Base-by-base conservation (phyloP, 2,329 filamentous ascomycete genomes). In the Neonectria faginata region DNA sequence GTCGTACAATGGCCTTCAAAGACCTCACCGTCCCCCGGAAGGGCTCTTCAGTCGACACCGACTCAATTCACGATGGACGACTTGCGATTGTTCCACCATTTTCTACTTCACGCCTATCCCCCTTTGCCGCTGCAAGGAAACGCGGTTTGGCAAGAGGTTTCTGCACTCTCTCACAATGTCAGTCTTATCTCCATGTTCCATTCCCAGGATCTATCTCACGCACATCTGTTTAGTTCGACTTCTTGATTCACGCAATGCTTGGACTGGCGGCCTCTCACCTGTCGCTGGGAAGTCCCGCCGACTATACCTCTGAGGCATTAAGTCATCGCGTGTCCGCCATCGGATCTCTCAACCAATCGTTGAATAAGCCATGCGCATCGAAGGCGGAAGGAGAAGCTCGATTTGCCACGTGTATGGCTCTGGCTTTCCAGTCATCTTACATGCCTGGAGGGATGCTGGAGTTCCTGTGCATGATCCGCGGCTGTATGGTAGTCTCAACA, bases 21-120 rank as follows among this genome's bases (percentile, higher is more conserved):
- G 36, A 39, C 36, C 3, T 39, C 14, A 3, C n/a, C 53, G 22
- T 7, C 51, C 6, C 62, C 64, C 7, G 53, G 60, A 16, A 18
- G 29, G 16, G 48, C 58, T 1, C 55, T 66, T 39, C 65, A 59
- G 33, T 59, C 68, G 3, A 67, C 56, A 2, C 47, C 62, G 2
- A 67, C 48, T 29, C 62, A 64, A 22, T 84, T 83, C 62, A 77
- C 74, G 39, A 73, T 79, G 47, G 74, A 81, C 27, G 83, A 85
- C 63, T 78, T 85, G 73, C 77, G 81, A 8, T 82, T 84, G 71
- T 85, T 85, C 66, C 83, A 84, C 51, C 83, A 86, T 67, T 86
- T 85, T 65, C 64, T 85, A 5, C 72, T 82, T 4, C 71, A 78
- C 2, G 83, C 83, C 3, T 79, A 79, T 47, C 79, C 78, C 1